Base-by-base conservation (phyloP, 352 stramenopile genomes). In the Lagenidium sp. region DNA sequence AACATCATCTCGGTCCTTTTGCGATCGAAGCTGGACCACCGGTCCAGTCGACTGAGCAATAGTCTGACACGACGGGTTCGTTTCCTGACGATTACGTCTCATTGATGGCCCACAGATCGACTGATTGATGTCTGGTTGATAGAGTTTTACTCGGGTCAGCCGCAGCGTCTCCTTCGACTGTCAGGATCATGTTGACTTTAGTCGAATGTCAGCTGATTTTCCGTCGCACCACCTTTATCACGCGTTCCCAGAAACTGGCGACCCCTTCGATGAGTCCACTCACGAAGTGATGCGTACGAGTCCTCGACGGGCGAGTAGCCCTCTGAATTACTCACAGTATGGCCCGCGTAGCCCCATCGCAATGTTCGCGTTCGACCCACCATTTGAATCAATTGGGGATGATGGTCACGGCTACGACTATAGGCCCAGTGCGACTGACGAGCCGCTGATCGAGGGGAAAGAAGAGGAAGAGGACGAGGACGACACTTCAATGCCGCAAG, bases 1-100 rank as follows among this genome's bases (percentile, higher is more conserved):
- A 93, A 82, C 52, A 87, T 93, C 34, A 74, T 93, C 19, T 86
- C 72, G 4, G 62, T 81, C 23, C 51, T 93, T 20, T 75, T 81
- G 36, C 73, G 78, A 46, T 68, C 64, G 32, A 76, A 87, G 50
- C 43, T 56, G 15, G 67, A 77, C 41, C 53, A 79, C 51, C 62
- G 70, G 19, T 62, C 70, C 35, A 72, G 68, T 35, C 58, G 71
- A 6, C 50, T 70, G 34, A 67, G 58, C 47, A 73, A 67, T 50
- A 69, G 59, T 51, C 56, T 73, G 52, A 81, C 66, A 31, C 65
- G 73, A 65, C 52, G 76, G 60, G 76, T 88, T 67, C 36, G 68
- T 71, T 11, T 31, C 2, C 13, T 21, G 44, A 6, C n/a, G n/a
- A n/a, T n/a, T n/a, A n/a, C n/a, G n/a, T n/a, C n/a, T n/a, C n/a